Evolutionary conservation across 441 rosid species (phyloP).

Genomic region (Croton laevigatus): DNA sequence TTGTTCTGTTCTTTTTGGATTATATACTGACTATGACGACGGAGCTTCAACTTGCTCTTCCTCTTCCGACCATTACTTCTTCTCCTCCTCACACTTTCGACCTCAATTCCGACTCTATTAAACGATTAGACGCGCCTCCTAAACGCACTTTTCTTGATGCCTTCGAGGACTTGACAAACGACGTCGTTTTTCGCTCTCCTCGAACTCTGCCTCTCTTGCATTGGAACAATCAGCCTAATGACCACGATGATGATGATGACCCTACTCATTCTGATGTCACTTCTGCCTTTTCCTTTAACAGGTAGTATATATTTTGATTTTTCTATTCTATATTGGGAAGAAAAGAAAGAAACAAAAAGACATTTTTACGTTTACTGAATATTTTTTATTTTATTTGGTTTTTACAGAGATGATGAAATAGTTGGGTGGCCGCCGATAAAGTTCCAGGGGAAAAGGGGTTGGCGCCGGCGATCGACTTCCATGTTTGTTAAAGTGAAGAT

Average conservation of each 20-base stretch:
- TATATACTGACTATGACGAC: conserved; percentile 7
- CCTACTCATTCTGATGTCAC: conserved; percentile 7
- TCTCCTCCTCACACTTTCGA: conserved; percentile 23
- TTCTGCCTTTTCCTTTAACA: conserved; percentile 23
- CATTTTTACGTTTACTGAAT: not conserved
- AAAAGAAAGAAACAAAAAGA: not conserved
- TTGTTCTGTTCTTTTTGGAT: conserved; percentile 20
- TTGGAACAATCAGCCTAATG: conserved; percentile 41
- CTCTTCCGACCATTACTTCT: conserved; percentile 32
- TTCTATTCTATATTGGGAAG: not conserved
- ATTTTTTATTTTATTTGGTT: not conserved
- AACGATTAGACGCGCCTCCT: conserved; percentile 10
- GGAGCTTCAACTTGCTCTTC: conserved; percentile 51
- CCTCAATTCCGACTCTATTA: conserved; percentile 22
- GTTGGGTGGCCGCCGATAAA: conserved; percentile 70
- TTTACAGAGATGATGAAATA: conserved; percentile 18
- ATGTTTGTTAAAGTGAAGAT: conserved; percentile 66
- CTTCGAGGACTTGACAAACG: conserved; percentile 6
- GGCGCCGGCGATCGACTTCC: conserved; percentile 32
- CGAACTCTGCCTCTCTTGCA: conserved; percentile 34
- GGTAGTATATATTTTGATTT: conserved; percentile 13
- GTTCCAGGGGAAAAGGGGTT: conserved; percentile 27
- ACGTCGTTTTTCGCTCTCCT: conserved; percentile 6
- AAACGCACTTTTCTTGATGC: conserved; percentile 23
- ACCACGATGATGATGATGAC: conserved; percentile 10